Evolutionary conservation across 2,329 filamentous ascomycete genomes (phyloP).

Genomic region (Penicillium glabrum): DNA sequence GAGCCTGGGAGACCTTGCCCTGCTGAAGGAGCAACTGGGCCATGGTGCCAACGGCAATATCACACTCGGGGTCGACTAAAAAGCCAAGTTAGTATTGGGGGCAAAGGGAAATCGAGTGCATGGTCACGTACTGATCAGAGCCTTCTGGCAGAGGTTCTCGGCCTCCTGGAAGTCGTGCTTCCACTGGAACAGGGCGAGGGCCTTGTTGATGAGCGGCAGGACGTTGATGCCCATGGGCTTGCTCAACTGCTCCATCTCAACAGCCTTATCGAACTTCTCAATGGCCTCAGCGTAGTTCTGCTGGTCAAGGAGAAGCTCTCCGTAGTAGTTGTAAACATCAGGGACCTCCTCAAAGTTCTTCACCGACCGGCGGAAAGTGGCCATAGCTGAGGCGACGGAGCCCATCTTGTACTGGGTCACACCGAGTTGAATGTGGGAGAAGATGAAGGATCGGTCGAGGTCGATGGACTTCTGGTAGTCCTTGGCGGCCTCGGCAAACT

Average conservation of each 20-base stretch:
- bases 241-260: conserved; percentile 94
- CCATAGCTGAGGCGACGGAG: conserved; percentile 95
- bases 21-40: conserved; percentile 95
- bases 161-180: conserved; percentile 95
- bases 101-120: neutral
- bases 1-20: conserved; percentile 91
- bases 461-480: conserved; percentile 99
- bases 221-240: conserved; percentile 98
- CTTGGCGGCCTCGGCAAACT: conserved; percentile 90
- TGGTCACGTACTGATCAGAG: conserved; percentile 77
- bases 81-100: conserved; percentile 11
- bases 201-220: conserved; percentile 96
- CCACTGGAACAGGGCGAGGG: conserved; percentile 94
- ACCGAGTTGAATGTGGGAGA: conserved; percentile 98
- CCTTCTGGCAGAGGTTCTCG: conserved; percentile 95
- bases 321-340: conserved; percentile 99
- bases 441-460: conserved; percentile 93
- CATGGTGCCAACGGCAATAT: conserved; percentile 98
- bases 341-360: conserved; percentile 98
- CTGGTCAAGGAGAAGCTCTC: conserved; percentile 94
- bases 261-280: conserved; percentile 97
- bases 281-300: conserved; percentile 93
- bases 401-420: conserved; percentile 99
- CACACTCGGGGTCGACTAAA: conserved; percentile 93
- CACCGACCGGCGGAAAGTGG: conserved; percentile 93